Evolutionary conservation across 768 basidiomycete genomes (phyloP), one percentile per base, ranked within the genome.

Genomic region (Naganishia kalamii): DNA sequence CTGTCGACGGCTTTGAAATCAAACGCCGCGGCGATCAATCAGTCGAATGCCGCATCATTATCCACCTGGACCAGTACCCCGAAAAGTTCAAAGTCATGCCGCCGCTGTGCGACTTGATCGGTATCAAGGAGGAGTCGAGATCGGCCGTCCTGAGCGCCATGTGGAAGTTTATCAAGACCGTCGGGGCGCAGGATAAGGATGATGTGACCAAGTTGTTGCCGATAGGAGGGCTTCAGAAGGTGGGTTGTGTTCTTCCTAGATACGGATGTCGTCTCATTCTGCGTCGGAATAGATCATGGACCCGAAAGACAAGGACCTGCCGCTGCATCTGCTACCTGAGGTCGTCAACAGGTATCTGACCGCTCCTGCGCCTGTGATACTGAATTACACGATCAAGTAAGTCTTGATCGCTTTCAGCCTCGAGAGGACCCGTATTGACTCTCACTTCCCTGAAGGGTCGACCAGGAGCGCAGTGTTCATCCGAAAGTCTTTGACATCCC

Each of bases 141-240:
- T 80, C 87, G 25, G 89, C 88, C 6, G 84, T 90, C 19, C 83
- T 94, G 19, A 87, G 90, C 63, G 84, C 88, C 0, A 75, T 96
- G 12, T 98, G 93, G 93, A 89, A 88, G 72, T 92, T 93, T 70
- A 88, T 96, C 79, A 94, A 92, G 89, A 83, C 90, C 41, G 88
- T 91, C 65, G 84, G 84, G 29, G 82, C 75, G 2, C 71, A 80
- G 21, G 90, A 93, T 12, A 81, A 80, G 33, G 77, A 78, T 19
- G 77, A 78, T 65, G 68, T 67, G 21, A 73, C 77, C 2, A 70
- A 74, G 11, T 48, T 78, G 35, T 64, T 69, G 49, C 69, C 72
- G 0, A 54, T 76, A 1, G 75, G 75, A 0, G 77, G 75, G 17
- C 35, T 78, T 25, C 72, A 78, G 41, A 74, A 78, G 69, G 73